Conservation (phyloP, 192 early-diverging fungal species). For the Cladochytrium replicatum region DNA sequence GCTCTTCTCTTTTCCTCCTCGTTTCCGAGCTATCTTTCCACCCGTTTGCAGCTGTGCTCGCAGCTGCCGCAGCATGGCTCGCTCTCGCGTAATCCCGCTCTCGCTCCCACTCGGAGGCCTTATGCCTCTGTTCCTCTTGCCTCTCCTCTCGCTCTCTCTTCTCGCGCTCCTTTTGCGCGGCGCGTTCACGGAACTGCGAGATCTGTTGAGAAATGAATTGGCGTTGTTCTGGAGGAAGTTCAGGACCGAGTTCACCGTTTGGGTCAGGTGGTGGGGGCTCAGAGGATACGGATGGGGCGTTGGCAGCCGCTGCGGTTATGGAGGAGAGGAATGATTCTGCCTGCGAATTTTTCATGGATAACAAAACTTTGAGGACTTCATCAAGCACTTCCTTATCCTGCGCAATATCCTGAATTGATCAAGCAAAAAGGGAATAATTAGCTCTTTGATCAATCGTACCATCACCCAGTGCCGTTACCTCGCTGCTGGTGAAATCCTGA, state of each 20-base stretch:
- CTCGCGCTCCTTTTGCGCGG: conserved; percentile 43
- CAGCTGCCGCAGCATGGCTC: neutral
- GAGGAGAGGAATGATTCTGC: no score
- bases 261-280: no score
- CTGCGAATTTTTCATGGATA: no score
- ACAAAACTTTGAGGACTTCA: conserved; percentile 24
- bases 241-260: conserved; percentile 17
- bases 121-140: conserved; percentile 1
- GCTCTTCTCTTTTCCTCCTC: neutral
- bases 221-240: conserved; percentile 41
- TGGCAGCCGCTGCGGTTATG: no score
- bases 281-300: no score
- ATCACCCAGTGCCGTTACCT: no score
- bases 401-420: neutral
- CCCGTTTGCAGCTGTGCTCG: neutral
- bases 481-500: no score
- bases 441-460: conserved; percentile 21
- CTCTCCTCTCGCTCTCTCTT: conserved; percentile 39
- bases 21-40: conserved; percentile 1
- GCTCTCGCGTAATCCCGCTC: conserved; percentile 4
- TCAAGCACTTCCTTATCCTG: conserved; percentile 35
- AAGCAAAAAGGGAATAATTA: neutral
- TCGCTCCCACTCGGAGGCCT: neutral
- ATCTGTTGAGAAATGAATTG: conserved; percentile 52
- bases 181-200: conserved; percentile 50